Percentiles rank a stretch among this genome's conserved stretches.
phyloP scores from a whole-genome alignment of 345 rosid genomes.

The Hibiscus tridactylites region DNA sequence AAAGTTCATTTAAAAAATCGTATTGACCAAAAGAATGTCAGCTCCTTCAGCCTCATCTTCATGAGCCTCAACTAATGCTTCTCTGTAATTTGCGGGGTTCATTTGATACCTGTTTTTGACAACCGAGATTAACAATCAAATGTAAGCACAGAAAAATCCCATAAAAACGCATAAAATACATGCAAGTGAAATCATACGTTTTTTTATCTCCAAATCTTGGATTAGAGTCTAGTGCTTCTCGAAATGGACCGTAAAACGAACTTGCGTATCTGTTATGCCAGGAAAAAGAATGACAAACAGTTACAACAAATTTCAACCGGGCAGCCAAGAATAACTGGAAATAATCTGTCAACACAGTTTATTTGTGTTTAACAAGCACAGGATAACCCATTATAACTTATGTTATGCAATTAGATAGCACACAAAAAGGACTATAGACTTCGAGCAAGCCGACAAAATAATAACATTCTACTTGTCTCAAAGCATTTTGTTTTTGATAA shows the following conservation, averaged over 20 bases:
- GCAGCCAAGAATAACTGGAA: neutral
- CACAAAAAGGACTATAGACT: neutral
- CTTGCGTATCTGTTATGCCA: constrained; percentile 67
- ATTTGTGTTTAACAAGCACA: neutral
- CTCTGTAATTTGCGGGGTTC: constrained; percentile 94
- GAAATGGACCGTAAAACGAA: constrained; percentile 91
- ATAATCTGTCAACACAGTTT: neutral
- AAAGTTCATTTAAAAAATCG: constrained; percentile 5
- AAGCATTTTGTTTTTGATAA: neutral
- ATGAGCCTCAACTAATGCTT: constrained; percentile 71
- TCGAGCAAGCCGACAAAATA: neutral
- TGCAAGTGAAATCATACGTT: constrained; percentile 42
- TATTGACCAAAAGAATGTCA: constrained; percentile 78
- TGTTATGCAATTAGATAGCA: neutral
- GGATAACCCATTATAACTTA: neutral
- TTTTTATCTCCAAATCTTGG: constrained; percentile 96
- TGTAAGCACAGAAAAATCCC: neutral
- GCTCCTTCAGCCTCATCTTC: constrained; percentile 98
- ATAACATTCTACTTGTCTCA: neutral
- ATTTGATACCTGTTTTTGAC: constrained; percentile 75
- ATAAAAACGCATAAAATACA: neutral
- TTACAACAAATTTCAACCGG: neutral
- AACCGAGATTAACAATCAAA: constrained; percentile 20
- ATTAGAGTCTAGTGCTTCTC: constrained; percentile 88
- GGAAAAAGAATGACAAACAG: constrained; percentile 8